A percentile compares a stretch with the other conserved stretches of the same genome.
Evolutionary conservation across 306 rosid species (phyloP).

Genomic region (Malus domestica): DNA sequence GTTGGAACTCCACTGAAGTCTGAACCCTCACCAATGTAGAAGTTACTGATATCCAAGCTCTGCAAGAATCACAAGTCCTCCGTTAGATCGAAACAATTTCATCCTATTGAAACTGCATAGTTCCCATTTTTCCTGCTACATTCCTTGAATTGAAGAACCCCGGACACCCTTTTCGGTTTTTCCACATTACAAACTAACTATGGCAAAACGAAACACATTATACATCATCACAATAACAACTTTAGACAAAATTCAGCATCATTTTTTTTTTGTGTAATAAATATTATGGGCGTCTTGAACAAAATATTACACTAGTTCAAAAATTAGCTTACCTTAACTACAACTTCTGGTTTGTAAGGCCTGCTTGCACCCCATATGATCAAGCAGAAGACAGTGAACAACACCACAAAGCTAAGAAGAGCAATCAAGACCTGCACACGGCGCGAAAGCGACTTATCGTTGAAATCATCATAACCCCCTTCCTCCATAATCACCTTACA

Average conservation of each 20-base stretch:
- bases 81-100: not conserved
- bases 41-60: constrained; percentile 64
- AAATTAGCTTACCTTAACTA: constrained; percentile 47
- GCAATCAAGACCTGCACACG: constrained; percentile 63
- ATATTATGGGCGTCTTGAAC: not conserved
- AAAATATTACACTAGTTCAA: not conserved
- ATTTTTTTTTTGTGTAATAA: not conserved
- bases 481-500: constrained; percentile 91
- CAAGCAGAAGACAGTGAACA: constrained; percentile 73
- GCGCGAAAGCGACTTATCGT: constrained; percentile 48
- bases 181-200: not conserved
- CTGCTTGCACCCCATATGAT: constrained; percentile 94
- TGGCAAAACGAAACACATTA: not conserved
- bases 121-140: not conserved
- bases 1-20: constrained; percentile 80
- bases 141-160: not conserved
- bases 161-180: not conserved
- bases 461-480: constrained; percentile 60
- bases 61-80: constrained; percentile 26
- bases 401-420: constrained; percentile 44
- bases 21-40: constrained; percentile 73
- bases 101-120: not conserved
- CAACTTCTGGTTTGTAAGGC: constrained; percentile 60
- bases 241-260: not conserved
- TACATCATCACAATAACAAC: not conserved